Percentiles rank a stretch among this genome's conserved stretches.
Conservation (phyloP, 305 asterid species). For the Fraxinus sp. region DNA sequence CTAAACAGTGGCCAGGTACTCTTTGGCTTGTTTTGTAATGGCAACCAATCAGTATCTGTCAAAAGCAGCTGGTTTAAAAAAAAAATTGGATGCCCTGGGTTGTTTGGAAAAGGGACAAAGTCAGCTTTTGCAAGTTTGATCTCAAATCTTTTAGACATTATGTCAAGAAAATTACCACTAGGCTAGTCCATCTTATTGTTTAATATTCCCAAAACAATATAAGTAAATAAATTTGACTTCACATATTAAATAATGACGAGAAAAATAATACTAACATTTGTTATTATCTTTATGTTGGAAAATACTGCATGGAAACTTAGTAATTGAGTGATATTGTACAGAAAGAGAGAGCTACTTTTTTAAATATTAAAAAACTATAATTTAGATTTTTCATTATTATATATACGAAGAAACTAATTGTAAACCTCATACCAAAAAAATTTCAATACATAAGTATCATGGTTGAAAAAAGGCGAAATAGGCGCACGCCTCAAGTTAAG, state of each 20-base stretch:
- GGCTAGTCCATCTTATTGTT: background rate
- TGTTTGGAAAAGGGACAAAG: background rate
- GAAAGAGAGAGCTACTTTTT: background rate
- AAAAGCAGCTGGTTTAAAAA: background rate
- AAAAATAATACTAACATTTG: background rate
- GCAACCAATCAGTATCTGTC: background rate
- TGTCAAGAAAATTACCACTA: background rate
- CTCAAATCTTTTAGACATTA: background rate
- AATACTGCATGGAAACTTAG: background rate
- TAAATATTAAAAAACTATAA: background rate
- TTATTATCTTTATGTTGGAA: background rate
- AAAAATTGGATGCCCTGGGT: background rate
- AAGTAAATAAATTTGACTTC: background rate
- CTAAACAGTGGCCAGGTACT: background rate
- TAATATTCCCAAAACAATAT: background rate
- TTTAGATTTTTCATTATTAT: too few relatives aligned
- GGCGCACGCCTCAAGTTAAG: background rate
- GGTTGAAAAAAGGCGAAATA: background rate
- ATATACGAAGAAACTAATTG: background rate
- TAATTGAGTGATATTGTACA: background rate
- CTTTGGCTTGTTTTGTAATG: background rate
- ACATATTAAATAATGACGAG: background rate
- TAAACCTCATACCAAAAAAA: background rate
- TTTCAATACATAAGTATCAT: too few relatives aligned
- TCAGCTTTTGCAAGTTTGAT: background rate